A percentile compares a stretch with the other conserved stretches of the same genome.
Conservation (phyloP, 2,329 filamentous ascomycete species). For the Allantophomopsis lycopodina region DNA sequence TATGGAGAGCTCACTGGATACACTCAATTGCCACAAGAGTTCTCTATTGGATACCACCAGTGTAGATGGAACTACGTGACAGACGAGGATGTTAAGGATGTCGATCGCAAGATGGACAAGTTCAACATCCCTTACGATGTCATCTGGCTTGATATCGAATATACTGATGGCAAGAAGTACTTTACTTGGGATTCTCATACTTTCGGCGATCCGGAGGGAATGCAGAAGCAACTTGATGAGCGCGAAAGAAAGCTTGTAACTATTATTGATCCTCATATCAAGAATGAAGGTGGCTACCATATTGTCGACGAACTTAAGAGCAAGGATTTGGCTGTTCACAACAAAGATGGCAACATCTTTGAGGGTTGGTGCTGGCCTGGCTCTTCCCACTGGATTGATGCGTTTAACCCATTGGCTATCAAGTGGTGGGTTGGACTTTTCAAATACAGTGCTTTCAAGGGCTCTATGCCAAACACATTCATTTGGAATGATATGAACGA, state of each 20-base stretch:
- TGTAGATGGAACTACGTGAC: conserved; percentile 99
- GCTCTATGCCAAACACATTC: conserved; percentile 74
- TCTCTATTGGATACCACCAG: conserved; percentile 88
- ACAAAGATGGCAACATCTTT: conserved; percentile 80
- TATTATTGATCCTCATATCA: conserved; percentile 97
- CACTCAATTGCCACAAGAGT: conserved; percentile 83
- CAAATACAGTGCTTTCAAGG: conserved; percentile 78
- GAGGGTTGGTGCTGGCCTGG: conserved; percentile 99
- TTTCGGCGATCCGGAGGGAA: conserved; percentile 73
- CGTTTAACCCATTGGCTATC: conserved; percentile 83
- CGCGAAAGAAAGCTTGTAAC: conserved; percentile 82
- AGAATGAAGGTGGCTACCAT: conserved; percentile 69
- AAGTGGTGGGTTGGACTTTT: conserved; percentile 88
- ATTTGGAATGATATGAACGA: conserved; percentile 99
- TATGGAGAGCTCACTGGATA: conserved; percentile 88
- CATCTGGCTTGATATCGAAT: conserved; percentile 98
- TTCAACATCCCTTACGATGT: conserved; percentile 93
- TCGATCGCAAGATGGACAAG: conserved; percentile 93
- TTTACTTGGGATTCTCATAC: conserved; percentile 92
- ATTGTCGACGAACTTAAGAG: conserved; percentile 72
- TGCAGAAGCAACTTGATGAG: conserved; percentile 77
- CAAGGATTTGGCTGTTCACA: conserved; percentile 71
- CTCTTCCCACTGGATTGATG: conserved; percentile 90
- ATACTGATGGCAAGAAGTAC: conserved; percentile 93
- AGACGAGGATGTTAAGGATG: conserved; percentile 92